Evolutionary conservation across 768 basidiomycete species (phyloP).

Genomic region (Cytidiella melzeri): DNA sequence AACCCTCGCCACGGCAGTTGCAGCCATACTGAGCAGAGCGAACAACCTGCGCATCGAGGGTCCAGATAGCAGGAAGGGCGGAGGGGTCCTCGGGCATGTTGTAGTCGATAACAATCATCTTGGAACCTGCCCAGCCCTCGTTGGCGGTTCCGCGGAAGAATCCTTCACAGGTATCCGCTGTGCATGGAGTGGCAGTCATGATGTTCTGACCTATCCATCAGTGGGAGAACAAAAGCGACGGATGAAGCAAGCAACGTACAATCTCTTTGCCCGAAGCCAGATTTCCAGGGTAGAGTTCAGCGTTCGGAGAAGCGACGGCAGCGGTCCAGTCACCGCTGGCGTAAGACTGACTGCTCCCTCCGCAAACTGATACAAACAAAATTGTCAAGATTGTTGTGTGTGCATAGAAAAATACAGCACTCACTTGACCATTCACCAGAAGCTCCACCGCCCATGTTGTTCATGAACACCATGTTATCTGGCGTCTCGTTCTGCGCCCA

Average conservation of each 20-base stretch:
- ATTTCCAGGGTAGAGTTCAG: conserved; percentile 12
- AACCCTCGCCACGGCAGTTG: conserved; percentile 26
- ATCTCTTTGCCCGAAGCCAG: conserved; percentile 9
- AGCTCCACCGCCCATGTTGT: conserved; percentile 22
- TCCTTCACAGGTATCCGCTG: conserved; percentile 16
- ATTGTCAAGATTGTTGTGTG: background rate
- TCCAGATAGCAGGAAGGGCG: conserved; percentile 24
- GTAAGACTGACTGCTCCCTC: conserved; percentile 25
- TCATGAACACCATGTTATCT: conserved; percentile 26
- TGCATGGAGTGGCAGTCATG: conserved; percentile 20
- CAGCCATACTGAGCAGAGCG: conserved; percentile 27
- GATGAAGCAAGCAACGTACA: conserved; percentile 3
- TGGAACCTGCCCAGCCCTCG: conserved; percentile 23
- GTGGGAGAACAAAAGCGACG: background rate
- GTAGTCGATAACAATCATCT: conserved; percentile 24
- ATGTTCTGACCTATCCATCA: conserved; percentile 18
- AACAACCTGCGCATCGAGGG: conserved; percentile 24
- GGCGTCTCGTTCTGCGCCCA: conserved; percentile 15
- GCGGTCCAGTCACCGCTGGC: conserved; percentile 20
- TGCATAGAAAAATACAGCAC: background rate
- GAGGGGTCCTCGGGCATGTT: conserved; percentile 21
- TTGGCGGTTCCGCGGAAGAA: conserved; percentile 26
- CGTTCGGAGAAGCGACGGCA: conserved; percentile 20
- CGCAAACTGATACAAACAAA: conserved; percentile 16
- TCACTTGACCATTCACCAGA: conserved; percentile 24